phyloP scores from a whole-genome alignment of 352 stramenopile genomes.

The Pythium brassicae region DNA sequence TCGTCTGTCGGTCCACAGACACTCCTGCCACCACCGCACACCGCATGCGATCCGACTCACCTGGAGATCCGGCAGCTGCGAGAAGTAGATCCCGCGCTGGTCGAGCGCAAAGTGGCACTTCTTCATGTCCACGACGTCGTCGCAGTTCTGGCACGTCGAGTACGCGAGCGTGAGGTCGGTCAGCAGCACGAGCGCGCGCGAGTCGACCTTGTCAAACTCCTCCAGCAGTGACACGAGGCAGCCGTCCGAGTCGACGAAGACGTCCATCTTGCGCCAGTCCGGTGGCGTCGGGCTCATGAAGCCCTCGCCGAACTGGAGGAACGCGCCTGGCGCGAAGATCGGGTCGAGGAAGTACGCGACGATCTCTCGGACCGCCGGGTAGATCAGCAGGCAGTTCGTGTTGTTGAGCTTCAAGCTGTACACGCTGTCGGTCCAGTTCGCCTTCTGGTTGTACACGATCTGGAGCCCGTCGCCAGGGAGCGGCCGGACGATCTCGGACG shows the following conservation, averaged over 20 bases:
- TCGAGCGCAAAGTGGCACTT: slow-evolving; percentile 83
- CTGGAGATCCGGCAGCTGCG: slow-evolving; percentile 79
- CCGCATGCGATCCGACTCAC: slow-evolving; percentile 16
- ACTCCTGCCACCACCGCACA: neutral
- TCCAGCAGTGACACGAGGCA: slow-evolving; percentile 83
- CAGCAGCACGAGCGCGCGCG: slow-evolving; percentile 71
- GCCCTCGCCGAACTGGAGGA: slow-evolving; percentile 54
- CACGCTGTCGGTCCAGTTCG: slow-evolving; percentile 67
- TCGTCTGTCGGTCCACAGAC: neutral
- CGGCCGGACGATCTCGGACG: slow-evolving; percentile 68
- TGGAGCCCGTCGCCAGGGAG: slow-evolving; percentile 67
- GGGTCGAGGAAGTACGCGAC: slow-evolving; percentile 63
- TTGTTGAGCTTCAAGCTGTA: slow-evolving; percentile 73
- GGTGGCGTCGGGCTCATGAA: slow-evolving; percentile 60
- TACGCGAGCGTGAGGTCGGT: slow-evolving; percentile 64
- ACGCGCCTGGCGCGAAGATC: slow-evolving; percentile 37
- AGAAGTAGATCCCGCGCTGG: slow-evolving; percentile 81
- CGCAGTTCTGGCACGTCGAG: slow-evolving; percentile 54
- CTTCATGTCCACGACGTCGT: slow-evolving; percentile 51
- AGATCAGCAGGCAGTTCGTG: slow-evolving; percentile 76
- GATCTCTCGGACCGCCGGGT: slow-evolving; percentile 57
- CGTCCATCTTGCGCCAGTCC: slow-evolving; percentile 83
- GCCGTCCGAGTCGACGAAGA: slow-evolving; percentile 51
- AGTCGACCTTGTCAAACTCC: slow-evolving; percentile 63
- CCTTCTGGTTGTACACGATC: slow-evolving; percentile 74